These are phyloP conservation scores for Lyophyllum semitale DNA, from an alignment of 768 basidiomycete species.

Conservation along the genomic window DNA sequence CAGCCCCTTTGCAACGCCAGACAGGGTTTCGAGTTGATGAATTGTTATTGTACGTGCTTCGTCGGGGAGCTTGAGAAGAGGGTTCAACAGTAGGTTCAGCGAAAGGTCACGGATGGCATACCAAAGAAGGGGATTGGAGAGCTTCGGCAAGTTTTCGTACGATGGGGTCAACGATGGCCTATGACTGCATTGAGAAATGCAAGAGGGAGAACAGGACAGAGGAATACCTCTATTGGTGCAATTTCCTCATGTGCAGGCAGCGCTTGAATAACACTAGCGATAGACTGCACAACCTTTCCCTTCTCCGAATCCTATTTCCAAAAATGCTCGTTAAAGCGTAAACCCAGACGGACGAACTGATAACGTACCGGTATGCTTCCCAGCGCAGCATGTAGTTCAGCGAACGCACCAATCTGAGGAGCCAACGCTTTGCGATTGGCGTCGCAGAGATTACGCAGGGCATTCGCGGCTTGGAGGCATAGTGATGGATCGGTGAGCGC, in stretches of 20 bases:
- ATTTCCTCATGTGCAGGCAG: slow-evolving; percentile 79
- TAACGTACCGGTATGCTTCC: slow-evolving; percentile 70
- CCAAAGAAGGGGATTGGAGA: slow-evolving; percentile 54
- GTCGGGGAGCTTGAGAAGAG: slow-evolving; percentile 59
- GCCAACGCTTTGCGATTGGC: slow-evolving; percentile 82
- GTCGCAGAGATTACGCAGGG: slow-evolving; percentile 86
- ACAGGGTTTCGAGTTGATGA: slow-evolving; percentile 76
- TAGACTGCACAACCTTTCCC: slow-evolving; percentile 88
- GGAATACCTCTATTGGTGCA: slow-evolving; percentile 66
- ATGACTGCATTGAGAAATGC: slow-evolving; percentile 3
- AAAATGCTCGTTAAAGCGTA: too few relatives aligned
- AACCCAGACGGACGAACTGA: not conserved
- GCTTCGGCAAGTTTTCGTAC: slow-evolving; percentile 68
- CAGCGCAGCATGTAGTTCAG: slow-evolving; percentile 77
- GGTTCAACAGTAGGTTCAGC: not conserved
- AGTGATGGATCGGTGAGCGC: slow-evolving; percentile 70
- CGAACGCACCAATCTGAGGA: slow-evolving; percentile 83
- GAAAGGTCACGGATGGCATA: slow-evolving; percentile 22
- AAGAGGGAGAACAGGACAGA: not conserved
- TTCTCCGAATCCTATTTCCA: slow-evolving; percentile 3
- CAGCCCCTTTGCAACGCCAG: slow-evolving; percentile 86
- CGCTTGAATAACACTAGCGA: slow-evolving; percentile 92
- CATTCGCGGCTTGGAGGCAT: slow-evolving; percentile 75
- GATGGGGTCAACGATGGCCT: slow-evolving; percentile 80
- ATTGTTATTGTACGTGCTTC: slow-evolving; percentile 69